Base-by-base conservation (phyloP, 176 grass and related monocot species). In the Oryza brachyantha region DNA sequence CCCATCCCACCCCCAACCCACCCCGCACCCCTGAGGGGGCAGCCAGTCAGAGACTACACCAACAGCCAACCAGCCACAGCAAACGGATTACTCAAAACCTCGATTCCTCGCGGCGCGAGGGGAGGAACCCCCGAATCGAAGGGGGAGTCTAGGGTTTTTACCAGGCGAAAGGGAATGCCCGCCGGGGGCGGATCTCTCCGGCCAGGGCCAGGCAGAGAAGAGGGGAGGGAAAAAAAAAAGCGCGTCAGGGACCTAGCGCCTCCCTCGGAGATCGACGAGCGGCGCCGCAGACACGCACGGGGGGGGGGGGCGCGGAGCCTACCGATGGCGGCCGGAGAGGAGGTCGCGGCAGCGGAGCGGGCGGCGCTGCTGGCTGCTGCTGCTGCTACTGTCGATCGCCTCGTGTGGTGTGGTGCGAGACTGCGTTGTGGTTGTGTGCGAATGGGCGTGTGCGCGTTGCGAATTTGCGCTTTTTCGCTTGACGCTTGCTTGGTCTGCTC, bases 61-160 rank as follows among this genome's bases (percentile, higher is more conserved):
- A n/a, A n/a, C n/a, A n/a, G n/a, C n/a, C n/a, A n/a, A n/a, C n/a
- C n/a, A n/a, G n/a, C n/a, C n/a, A n/a, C n/a, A n/a, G n/a, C n/a
- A n/a, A n/a, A n/a, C n/a, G n/a, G n/a, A n/a, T n/a, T n/a, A n/a
- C n/a, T n/a, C n/a, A n/a, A n/a, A n/a, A n/a, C n/a, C 22, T 26
- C 86, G 70, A 42, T 69, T 79, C 83, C 79, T 62, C 52, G 62
- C 69, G n/a, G 62, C 52, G n/a, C n/a, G n/a, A n/a, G n/a, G n/a
- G n/a, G n/a, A n/a, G n/a, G n/a, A n/a, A n/a, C n/a, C n/a, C n/a
- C 41, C 21, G 45, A 72, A 61, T 66, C 69, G 50, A 32, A 2
- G 25, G 5, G 81, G n/a, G 86, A 29, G 69, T 3, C 76, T 88
- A 88, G 81, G 86, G 86, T 88, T 88, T 32, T 88, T 84, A 81